Conservation (phyloP, 2,329 filamentous ascomycete genomes). For the Fusarium kyushuense region DNA sequence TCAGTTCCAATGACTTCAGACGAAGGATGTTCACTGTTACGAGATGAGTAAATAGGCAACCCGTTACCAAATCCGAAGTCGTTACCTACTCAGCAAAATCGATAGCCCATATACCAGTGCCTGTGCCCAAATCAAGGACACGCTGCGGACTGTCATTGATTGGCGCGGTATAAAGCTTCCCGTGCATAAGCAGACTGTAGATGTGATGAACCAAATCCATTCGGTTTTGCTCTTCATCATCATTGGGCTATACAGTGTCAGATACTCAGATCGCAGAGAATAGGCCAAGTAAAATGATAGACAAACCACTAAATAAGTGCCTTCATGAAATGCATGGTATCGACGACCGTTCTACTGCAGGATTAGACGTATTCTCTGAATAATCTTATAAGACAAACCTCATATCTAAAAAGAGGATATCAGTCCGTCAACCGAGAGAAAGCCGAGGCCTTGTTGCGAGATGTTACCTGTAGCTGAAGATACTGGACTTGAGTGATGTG, state of each 20-base stretch:
- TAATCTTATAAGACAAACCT: not conserved
- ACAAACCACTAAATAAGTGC: conserved; percentile 21
- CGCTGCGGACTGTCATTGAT: conserved; percentile 14
- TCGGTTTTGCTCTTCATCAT: conserved; percentile 30
- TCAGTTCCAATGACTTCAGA: conserved; percentile 38
- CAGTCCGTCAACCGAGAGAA: not conserved
- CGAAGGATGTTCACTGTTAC: conserved; percentile 25
- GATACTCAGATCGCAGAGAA: not conserved
- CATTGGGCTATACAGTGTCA: conserved; percentile 16
- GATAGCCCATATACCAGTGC: conserved; percentile 37
- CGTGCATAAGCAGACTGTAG: conserved; percentile 22
- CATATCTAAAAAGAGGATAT: conserved; percentile 3
- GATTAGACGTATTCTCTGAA: not conserved
- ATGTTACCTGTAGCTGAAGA: conserved; percentile 27
- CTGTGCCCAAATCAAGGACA: conserved; percentile 32
- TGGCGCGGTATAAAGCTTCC: conserved; percentile 27
- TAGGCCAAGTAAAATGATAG: accelerated
- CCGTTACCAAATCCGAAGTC: accelerated
- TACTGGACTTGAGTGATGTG: conserved; percentile 31
- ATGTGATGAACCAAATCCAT: conserved; percentile 38
- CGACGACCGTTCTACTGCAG: conserved; percentile 28
- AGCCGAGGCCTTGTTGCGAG: accelerated
- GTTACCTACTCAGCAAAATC: conserved; percentile 35
- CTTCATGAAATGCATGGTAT: conserved; percentile 37
- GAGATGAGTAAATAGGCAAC: not conserved